A percentile compares a stretch with the other conserved stretches of the same genome.
Evolutionary conservation across 2,329 filamentous ascomycete species (phyloP).

Genomic region (Cladosporium velox): DNA sequence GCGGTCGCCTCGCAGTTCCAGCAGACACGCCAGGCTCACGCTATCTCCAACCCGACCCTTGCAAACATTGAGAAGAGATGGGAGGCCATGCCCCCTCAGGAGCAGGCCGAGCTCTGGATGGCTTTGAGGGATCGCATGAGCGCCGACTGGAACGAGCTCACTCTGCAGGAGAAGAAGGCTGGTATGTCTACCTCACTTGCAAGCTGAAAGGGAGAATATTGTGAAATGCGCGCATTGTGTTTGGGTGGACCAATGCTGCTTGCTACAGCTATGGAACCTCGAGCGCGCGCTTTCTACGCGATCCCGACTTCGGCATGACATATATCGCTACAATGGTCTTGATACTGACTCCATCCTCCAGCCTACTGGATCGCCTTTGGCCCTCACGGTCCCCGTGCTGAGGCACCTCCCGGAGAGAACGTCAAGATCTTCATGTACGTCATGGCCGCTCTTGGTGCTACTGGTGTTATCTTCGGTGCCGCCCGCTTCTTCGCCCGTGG

Average conservation of each 20-base stretch:
- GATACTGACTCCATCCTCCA: slow-evolving; percentile 44
- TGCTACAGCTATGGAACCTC: slow-evolving; percentile 1
- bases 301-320: slow-evolving; percentile 1
- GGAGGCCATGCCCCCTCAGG: slow-evolving; percentile 96
- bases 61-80: slow-evolving; percentile 99
- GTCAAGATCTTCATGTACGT: slow-evolving; percentile 77
- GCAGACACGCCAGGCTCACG: slow-evolving; percentile 67
- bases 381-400: slow-evolving; percentile 87
- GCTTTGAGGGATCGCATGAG: slow-evolving; percentile 97
- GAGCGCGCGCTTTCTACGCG: slow-evolving; percentile 6
- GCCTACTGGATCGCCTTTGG: slow-evolving; percentile 99
- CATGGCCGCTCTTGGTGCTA: slow-evolving; percentile 64
- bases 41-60: slow-evolving; percentile 96
- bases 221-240: neutral
- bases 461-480: slow-evolving; percentile 69
- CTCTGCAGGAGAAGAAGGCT: slow-evolving; percentile 96
- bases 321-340: neutral
- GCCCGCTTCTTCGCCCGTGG: slow-evolving; percentile 73
- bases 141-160: slow-evolving; percentile 93
- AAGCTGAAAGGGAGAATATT: neutral
- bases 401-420: slow-evolving; percentile 79
- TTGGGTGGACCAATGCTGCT: slow-evolving; percentile 3
- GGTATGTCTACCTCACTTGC: slow-evolving; percentile 47
- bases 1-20: slow-evolving; percentile 32
- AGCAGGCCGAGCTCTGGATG: slow-evolving; percentile 99